These are phyloP conservation scores for Ustilago xerochloae DNA, from an alignment of 1,284 basidiomycete genomes.

Conservation along the genomic window DNA sequence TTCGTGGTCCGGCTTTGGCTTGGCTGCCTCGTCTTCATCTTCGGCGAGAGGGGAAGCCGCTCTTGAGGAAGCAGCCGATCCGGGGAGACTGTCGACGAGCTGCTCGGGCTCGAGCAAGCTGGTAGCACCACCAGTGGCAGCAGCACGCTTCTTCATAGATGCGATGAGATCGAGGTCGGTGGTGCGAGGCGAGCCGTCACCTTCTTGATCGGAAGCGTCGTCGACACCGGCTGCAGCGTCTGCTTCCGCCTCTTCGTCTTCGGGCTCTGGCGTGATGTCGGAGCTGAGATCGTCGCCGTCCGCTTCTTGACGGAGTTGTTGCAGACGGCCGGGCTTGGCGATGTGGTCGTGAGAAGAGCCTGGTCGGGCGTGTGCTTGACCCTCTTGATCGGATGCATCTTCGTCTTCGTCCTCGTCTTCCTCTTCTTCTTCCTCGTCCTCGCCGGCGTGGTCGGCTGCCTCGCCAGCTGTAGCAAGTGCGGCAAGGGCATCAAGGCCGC, in stretches of 20 bases:
- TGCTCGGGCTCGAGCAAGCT: slow-evolving; percentile 54
- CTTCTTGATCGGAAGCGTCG: slow-evolving; percentile 38
- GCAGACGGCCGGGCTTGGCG: slow-evolving; percentile 29
- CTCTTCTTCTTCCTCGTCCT: slow-evolving; percentile 20
- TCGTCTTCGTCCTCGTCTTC: slow-evolving; percentile 46
- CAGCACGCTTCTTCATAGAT: slow-evolving; percentile 60
- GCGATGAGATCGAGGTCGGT: slow-evolving; percentile 49
- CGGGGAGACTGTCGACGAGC: slow-evolving; percentile 51
- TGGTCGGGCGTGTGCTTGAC: slow-evolving; percentile 6
- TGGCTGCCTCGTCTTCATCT: slow-evolving; percentile 41
- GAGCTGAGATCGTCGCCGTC: slow-evolving; percentile 47
- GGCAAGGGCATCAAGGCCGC: slow-evolving; percentile 58
- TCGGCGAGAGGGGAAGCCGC: slow-evolving; percentile 47
- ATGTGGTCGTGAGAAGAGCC: neutral
- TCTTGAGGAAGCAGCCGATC: slow-evolving; percentile 52
- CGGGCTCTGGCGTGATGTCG: slow-evolving; percentile 50
- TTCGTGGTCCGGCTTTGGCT: slow-evolving; percentile 11
- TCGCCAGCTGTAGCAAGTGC: slow-evolving; percentile 50
- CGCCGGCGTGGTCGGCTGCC: slow-evolving; percentile 14
- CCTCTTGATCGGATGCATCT: slow-evolving; percentile 29
- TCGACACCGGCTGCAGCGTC: slow-evolving; percentile 21
- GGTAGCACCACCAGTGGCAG: slow-evolving; percentile 58
- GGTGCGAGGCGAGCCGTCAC: slow-evolving; percentile 36
- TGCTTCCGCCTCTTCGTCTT: slow-evolving; percentile 26
- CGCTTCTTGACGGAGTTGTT: slow-evolving; percentile 29